These are phyloP conservation scores for Auriscalpium microsporum DNA, from an alignment of 768 basidiomycete genomes.

Conservation along the genomic window DNA sequence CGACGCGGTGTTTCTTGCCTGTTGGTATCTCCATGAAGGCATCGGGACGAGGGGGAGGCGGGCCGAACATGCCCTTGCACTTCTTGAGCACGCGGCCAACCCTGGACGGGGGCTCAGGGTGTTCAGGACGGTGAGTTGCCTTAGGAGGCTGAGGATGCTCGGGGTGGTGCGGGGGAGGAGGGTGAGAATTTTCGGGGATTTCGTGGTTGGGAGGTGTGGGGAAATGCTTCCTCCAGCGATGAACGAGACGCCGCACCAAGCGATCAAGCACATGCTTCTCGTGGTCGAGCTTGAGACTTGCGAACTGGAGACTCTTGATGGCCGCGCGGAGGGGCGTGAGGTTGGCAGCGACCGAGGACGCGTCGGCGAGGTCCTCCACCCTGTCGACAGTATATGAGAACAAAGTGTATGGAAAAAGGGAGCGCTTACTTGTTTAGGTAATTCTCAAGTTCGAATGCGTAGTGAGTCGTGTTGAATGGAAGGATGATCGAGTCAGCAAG, in stretches of 20 bases:
- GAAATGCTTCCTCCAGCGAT: not conserved
- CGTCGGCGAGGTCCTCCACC: slow-evolving; percentile 33
- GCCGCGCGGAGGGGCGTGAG: slow-evolving; percentile 14
- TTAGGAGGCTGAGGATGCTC: not conserved
- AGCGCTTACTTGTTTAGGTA: slow-evolving; percentile 42
- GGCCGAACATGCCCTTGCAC: not conserved
- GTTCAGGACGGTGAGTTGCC: not conserved
- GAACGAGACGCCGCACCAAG: not conserved
- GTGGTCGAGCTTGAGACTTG: slow-evolving; percentile 11
- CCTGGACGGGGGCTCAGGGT: not conserved
- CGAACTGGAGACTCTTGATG: slow-evolving; percentile 12
- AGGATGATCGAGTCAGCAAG: slow-evolving; percentile 47
- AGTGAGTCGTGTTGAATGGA: slow-evolving; percentile 64
- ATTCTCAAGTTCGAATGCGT: slow-evolving; percentile 43
- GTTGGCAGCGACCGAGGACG: not conserved
- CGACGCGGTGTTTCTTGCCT: not conserved
- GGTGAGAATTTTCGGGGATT: not conserved
- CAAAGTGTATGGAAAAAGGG: slow-evolving; percentile 9
- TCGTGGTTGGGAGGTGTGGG: not conserved
- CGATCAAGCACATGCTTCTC: not conserved
- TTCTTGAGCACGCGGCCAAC: not conserved
- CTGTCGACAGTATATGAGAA: slow-evolving; percentile 19
- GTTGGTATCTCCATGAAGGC: not conserved
- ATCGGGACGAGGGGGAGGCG: not conserved
- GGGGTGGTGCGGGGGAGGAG: not conserved